Base-by-base conservation (phyloP, 2,329 filamentous ascomycete genomes). In the Dothideomycetes sp. region DNA sequence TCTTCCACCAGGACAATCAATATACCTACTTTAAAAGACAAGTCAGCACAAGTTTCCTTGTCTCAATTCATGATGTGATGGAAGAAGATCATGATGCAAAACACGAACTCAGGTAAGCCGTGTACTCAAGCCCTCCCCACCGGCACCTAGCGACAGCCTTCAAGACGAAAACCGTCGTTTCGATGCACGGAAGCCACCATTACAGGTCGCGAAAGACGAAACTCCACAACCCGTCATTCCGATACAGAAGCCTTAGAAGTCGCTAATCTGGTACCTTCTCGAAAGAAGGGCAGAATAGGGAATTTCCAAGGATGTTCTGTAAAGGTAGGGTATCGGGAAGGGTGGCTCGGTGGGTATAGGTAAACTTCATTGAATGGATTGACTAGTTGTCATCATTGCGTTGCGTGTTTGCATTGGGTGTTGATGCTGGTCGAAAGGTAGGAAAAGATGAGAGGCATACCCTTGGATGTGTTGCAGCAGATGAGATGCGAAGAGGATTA, bases 181-280 rank as follows among this genome's bases (percentile, higher is more conserved):
- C 40, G 41, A 44, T 47, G 54, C 58, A 53, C 58, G 50, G 58
- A 57, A 59, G 50, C 51, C 51, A 53, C 47, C 45, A 58, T 56
- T 38, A 53, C 47, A 41, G 45, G 39, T 44, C 47, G 33, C 22
- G 16, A 47, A 50, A 46, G 49, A 52, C 45, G 45, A 44, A 58
- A 58, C 58, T 59, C 55, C 58, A 60, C 58, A 60, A 61, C 56
- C 54, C 54, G 58, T 61, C 58, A 47, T 61, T 45, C 57, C 58
- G 46, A 40, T 24, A 41, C 20, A 37, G 25, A 45, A 48, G 45
- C 45, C n/a, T n/a, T n/a, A n/a, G n/a, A n/a, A n/a, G n/a, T n/a
- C n/a, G n/a, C n/a, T n/a, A n/a, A n/a, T n/a, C n/a, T n/a, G n/a
- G n/a, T n/a, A n/a, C n/a, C n/a, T n/a, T n/a, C n/a, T n/a, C n/a